These are phyloP conservation scores for Gremmenia infestans DNA, from an alignment of 2,329 filamentous ascomycete genomes.

Conservation along the genomic window DNA sequence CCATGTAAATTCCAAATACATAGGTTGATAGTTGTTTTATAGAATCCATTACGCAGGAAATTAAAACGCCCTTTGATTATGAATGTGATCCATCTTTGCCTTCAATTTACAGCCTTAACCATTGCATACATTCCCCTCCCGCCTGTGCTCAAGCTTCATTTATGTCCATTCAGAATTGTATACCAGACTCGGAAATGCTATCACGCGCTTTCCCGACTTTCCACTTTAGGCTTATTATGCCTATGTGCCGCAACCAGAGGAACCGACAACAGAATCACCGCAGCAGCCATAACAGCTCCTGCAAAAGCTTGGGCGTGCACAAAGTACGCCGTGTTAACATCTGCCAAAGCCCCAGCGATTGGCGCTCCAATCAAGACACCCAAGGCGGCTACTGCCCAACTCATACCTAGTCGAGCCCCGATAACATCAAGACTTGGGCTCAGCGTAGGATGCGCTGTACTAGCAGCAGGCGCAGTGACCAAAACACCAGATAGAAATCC, in stretches of 20 bases:
- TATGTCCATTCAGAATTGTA: no score
- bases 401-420: slow-evolving; percentile 10
- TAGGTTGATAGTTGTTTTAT: no score
- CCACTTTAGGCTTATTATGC: no score
- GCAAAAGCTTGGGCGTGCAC: not conserved
- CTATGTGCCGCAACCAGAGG: not conserved
- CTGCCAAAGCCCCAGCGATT: slow-evolving; percentile 8
- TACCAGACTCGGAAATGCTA: no score
- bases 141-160: no score
- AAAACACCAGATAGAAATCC: slow-evolving; percentile 66
- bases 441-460: slow-evolving; percentile 1
- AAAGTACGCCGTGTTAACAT: not conserved
- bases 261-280: not conserved
- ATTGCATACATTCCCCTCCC: no score
- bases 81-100: no score
- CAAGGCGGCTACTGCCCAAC: slow-evolving; percentile 2
- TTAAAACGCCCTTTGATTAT: no score
- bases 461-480: not conserved
- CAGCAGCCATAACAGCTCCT: slow-evolving; percentile 1
- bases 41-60: no score
- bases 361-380: slow-evolving; percentile 10
- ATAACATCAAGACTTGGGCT: slow-evolving; percentile 1
- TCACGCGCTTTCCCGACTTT: no score
- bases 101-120: no score
- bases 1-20: no score